These are phyloP conservation scores for Macrophomina pseudophaseolina DNA, from an alignment of 2,329 filamentous ascomycete species.

Conservation along the genomic window DNA sequence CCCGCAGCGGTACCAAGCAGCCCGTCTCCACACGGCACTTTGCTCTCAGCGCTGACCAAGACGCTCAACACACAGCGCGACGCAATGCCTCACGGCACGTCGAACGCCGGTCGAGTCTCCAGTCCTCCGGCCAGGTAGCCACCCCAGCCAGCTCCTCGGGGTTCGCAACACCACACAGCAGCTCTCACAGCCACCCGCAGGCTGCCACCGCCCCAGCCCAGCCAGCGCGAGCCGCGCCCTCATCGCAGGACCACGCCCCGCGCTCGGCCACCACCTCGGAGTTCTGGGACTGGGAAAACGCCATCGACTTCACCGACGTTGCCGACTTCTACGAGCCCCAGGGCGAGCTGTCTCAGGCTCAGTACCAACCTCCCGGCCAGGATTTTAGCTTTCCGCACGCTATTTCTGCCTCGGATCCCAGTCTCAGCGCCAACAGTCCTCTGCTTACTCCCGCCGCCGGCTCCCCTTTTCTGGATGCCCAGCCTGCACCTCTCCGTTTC, in stretches of 20 bases:
- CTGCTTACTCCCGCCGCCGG: constrained; percentile 3
- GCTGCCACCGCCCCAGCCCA: neutral
- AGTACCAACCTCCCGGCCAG: constrained; percentile 36
- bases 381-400: constrained; percentile 47
- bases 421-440: constrained; percentile 2
- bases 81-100: constrained; percentile 3
- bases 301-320: constrained; percentile 42
- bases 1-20: constrained; percentile 1
- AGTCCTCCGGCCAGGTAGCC: constrained; percentile 9
- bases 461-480: constrained; percentile 10
- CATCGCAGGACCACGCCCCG: neutral
- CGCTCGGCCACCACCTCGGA: constrained; percentile 8
- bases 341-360: constrained; percentile 49
- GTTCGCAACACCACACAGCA: constrained; percentile 11
- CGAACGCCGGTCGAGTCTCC: neutral
- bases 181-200: neutral
- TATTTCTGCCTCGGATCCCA: constrained; percentile 26
- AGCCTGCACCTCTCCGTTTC: neutral
- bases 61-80: neutral
- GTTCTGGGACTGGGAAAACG: constrained; percentile 47
- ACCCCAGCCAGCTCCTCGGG: constrained; percentile 13
- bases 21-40: constrained; percentile 9
- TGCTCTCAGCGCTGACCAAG: constrained; percentile 11
- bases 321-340: constrained; percentile 50
- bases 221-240: neutral